These are phyloP conservation scores for Musa troglodytarum DNA, from an alignment of 176 grass and related monocot species.

Conservation along the genomic window DNA sequence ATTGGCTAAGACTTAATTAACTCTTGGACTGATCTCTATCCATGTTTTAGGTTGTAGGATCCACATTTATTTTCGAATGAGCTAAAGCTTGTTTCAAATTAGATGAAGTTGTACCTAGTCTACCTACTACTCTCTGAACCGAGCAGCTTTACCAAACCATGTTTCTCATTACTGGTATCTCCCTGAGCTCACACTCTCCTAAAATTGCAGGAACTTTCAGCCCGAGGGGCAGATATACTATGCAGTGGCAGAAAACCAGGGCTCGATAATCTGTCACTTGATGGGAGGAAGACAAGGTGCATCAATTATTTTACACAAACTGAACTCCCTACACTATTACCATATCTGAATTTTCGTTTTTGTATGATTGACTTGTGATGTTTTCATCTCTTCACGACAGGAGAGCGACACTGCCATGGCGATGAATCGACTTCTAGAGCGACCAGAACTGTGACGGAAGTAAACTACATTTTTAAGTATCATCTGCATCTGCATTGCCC, in stretches of 20 bases:
- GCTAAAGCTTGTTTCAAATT: conserved; percentile 12
- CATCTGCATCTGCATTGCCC: too few species aligned
- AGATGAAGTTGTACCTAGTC: conserved; percentile 6
- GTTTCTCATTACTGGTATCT: not conserved
- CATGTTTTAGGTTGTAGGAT: not conserved
- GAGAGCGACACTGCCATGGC: conserved; percentile 32
- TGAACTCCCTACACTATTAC: too few species aligned
- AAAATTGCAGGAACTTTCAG: conserved; percentile 36
- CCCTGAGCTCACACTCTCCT: not conserved
- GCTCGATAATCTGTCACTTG: conserved; percentile 20
- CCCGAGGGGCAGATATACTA: conserved; percentile 18
- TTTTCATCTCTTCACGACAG: conserved; percentile 1
- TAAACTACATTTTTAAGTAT: too few species aligned
- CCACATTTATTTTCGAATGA: not conserved
- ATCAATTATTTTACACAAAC: conserved; percentile 10
- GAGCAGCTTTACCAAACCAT: not conserved
- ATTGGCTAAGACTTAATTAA: not conserved
- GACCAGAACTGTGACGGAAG: too few species aligned
- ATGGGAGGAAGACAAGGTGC: conserved; percentile 68
- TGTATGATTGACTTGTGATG: too few species aligned
- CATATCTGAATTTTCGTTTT: too few species aligned
- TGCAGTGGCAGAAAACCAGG: conserved; percentile 32
- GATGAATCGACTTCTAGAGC: conserved; percentile 4
- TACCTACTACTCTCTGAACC: not conserved
- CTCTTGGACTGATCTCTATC: not conserved